These are phyloP conservation scores for Sphaceloma murrayae DNA, from an alignment of 2,329 filamentous ascomycete species.

Conservation along the genomic window DNA sequence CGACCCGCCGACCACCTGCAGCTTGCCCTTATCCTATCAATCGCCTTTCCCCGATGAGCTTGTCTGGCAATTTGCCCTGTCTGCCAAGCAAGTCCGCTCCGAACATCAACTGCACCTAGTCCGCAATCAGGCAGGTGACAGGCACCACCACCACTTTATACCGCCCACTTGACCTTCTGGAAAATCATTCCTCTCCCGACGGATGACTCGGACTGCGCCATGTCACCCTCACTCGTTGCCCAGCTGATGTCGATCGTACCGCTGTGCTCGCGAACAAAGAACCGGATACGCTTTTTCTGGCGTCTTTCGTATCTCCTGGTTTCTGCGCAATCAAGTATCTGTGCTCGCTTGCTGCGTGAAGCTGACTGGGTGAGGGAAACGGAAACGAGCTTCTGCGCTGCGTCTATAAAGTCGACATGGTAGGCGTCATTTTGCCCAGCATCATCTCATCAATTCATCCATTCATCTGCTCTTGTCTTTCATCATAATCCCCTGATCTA, in stretches of 20 bases:
- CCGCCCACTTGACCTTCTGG: conserved; percentile 1
- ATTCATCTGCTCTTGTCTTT: neutral
- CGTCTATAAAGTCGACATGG: conserved; percentile 3
- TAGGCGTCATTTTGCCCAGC: neutral
- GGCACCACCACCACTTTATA: neutral
- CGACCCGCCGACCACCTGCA: neutral
- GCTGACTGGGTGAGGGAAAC: neutral
- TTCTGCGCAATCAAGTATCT: neutral
- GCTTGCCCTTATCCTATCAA: conserved; percentile 11
- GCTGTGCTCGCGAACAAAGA: conserved; percentile 9
- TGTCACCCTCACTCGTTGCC: neutral
- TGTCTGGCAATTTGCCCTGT: conserved; percentile 8
- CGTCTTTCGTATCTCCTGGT: conserved; percentile 1
- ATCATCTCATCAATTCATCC: neutral
- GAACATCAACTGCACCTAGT: neutral
- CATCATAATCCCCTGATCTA: neutral
- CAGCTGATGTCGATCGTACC: conserved; percentile 9
- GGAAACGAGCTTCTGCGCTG: neutral
- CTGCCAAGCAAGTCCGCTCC: conserved; percentile 9
- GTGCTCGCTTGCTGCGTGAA: conserved; percentile 9
- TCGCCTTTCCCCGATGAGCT: conserved; percentile 1
- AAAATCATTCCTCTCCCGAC: neutral
- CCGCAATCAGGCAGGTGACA: conserved; percentile 8
- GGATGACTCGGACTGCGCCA: neutral
- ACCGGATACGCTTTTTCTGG: neutral